Conservation (phyloP, 345 rosid species). For the Boechera divaricarpa region DNA sequence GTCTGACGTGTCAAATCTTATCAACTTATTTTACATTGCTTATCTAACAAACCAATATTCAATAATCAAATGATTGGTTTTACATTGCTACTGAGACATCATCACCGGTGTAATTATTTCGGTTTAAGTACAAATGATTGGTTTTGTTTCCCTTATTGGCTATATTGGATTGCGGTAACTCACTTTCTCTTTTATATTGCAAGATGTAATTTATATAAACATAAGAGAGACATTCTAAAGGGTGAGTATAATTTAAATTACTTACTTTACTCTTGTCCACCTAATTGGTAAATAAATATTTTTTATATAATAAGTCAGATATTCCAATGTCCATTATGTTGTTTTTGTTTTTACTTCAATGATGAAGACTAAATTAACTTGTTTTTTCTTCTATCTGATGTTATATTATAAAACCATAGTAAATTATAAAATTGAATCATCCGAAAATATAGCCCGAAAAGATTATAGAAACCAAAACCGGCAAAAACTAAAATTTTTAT, state of each 20-base stretch:
- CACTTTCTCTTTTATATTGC: constrained; percentile 15
- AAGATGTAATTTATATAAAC: constrained; percentile 4
- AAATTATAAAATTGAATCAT: no score
- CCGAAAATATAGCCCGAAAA: no score
- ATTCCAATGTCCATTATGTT: no score
- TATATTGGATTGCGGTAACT: neutral
- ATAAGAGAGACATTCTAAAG: neutral
- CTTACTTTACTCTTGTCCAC: neutral
- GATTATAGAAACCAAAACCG: no score
- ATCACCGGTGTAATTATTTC: constrained; percentile 5
- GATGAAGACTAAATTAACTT: no score
- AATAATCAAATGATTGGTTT: neutral
- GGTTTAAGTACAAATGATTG: constrained; percentile 8
- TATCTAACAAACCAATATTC: constrained; percentile 6
- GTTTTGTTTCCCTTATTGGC: neutral
- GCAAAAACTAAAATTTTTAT: no score
- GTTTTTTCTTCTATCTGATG: no score
- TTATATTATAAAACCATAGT: no score
- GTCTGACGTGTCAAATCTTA: constrained; percentile 28
- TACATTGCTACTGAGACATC: neutral
- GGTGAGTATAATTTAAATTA: neutral
- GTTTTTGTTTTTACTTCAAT: no score
- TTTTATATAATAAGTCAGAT: no score
- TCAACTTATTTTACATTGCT: constrained; percentile 31
- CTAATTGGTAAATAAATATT: neutral